Base-by-base conservation (phyloP, 106 monocot genomes). In the Allium fistulosum region DNA sequence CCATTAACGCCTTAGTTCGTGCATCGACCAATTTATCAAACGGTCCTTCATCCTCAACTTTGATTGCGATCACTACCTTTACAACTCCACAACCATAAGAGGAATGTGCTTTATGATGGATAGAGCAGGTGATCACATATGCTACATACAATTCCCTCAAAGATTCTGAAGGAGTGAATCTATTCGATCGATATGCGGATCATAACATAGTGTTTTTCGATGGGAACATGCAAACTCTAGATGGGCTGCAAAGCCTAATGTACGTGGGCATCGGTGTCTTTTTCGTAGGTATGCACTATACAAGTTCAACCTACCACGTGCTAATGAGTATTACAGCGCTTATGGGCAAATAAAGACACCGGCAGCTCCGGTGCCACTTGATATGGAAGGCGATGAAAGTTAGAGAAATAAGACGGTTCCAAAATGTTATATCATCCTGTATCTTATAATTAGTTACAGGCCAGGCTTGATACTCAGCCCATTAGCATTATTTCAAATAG, bases 91-190 rank as follows among this genome's bases (percentile, higher is more conserved):
- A 37, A 91, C 91, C 17, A 86, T 96, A 22, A 74, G 91, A 59
- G 95, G 91, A 2, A 91, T 96, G 91, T 96, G 95, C 76, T 91
- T 83, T 81, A 96, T 96, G 95, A 85, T 96, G 83, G 95, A 96
- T 70, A 83, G 91, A 10, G 91, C 88, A 47, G 95, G 95, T 10
- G 95, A 96, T 61, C 81, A 86, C 13, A 84, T 96, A 37, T 96
- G 91, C 72, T 96, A 91, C 80, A 74, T 92, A 57, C 95, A 96
- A 61, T 96, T 91, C 76, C 91, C 95, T 4, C 95, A 96, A 62
- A 52, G 95, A 15, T 96, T 96, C 22, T 72, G 95, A 96, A 73
- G 95, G 95, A 22, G 86, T 96, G 67, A 91, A 96, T 68, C 95
- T 91, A 22, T 91, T 87, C 17, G 91, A 91, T 58, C 88, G 95